Conservation (phyloP, 805 yeast genomes). For the Cyberlindnera suaveolens region DNA sequence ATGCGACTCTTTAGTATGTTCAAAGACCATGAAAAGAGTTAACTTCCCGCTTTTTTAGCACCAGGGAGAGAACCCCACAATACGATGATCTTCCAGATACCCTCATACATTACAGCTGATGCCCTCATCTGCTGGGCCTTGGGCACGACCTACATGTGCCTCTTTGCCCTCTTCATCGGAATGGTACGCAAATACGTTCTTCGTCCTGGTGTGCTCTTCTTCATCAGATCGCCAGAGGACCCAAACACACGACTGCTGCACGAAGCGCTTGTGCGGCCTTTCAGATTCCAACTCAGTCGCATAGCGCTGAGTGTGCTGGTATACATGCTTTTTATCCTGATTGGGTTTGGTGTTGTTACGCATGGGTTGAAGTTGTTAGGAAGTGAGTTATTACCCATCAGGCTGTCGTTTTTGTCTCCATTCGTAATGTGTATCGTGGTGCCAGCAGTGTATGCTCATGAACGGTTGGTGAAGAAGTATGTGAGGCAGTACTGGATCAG, state of each 20-base stretch:
- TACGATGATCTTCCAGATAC: not conserved
- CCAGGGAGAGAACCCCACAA: no score
- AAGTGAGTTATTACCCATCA: not conserved
- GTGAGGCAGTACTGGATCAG: slow-evolving; percentile 53
- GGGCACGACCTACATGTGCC: slow-evolving; percentile 85
- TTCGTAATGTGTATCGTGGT: not conserved
- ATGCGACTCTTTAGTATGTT: no score
- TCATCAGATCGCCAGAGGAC: slow-evolving; percentile 91
- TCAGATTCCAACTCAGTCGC: slow-evolving; percentile 64
- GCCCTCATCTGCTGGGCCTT: slow-evolving; percentile 41
- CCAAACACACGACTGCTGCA: slow-evolving; percentile 82
- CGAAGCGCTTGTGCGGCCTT: slow-evolving; percentile 78
- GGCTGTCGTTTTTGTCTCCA: not conserved
- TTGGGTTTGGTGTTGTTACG: slow-evolving; percentile 58
- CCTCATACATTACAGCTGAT: not conserved
- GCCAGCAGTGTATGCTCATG: not conserved
- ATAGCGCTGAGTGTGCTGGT: slow-evolving; percentile 67
- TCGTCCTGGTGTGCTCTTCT: slow-evolving; percentile 85
- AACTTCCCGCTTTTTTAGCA: no score
- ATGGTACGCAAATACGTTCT: slow-evolving; percentile 69
- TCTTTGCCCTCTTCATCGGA: slow-evolving; percentile 80
- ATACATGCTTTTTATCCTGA: slow-evolving; percentile 63
- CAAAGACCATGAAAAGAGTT: no score
- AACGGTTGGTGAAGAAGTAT: slow-evolving; percentile 26
- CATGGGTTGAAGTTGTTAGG: slow-evolving; percentile 18